phyloP scores from a whole-genome alignment of 192 early-diverging fungal genomes.

The Radiomyces spectabilis region DNA sequence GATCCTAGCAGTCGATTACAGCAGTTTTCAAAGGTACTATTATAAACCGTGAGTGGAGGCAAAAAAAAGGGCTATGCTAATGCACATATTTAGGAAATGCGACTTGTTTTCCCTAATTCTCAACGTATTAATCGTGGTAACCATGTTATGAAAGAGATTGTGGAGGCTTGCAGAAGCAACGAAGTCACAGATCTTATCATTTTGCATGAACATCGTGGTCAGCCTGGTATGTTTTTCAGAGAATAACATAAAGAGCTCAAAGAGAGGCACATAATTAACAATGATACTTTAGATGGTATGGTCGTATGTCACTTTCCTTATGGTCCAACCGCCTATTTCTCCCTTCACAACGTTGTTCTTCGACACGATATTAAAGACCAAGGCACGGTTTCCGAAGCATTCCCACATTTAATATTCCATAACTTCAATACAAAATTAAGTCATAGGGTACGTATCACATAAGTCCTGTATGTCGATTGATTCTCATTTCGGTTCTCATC shows the following conservation, averaged over 20 bases:
- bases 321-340: slow-evolving; percentile 97
- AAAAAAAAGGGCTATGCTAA: background rate
- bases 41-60: background rate
- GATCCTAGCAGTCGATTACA: slow-evolving; percentile 88
- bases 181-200: slow-evolving; percentile 95
- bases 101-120: slow-evolving; percentile 90
- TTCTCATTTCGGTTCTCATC: too few species aligned
- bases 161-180: slow-evolving; percentile 89
- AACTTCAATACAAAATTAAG: slow-evolving; percentile 90
- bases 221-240: slow-evolving; percentile 59
- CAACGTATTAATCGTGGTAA: slow-evolving; percentile 97
- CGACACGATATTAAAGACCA: slow-evolving; percentile 95
- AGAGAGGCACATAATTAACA: background rate
- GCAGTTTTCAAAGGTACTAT: slow-evolving; percentile 82
- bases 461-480: background rate
- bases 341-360: slow-evolving; percentile 94
- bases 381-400: slow-evolving; percentile 96
- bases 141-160: slow-evolving; percentile 93
- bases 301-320: slow-evolving; percentile 94
- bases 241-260: background rate
- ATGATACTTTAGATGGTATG: slow-evolving; percentile 67
- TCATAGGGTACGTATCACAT: slow-evolving; percentile 43
- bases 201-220: slow-evolving; percentile 89
- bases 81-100: slow-evolving; percentile 61
- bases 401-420: slow-evolving; percentile 94